Conservation (phyloP, 768 basidiomycete genomes). For the Rhizopogon vesiculosus region DNA sequence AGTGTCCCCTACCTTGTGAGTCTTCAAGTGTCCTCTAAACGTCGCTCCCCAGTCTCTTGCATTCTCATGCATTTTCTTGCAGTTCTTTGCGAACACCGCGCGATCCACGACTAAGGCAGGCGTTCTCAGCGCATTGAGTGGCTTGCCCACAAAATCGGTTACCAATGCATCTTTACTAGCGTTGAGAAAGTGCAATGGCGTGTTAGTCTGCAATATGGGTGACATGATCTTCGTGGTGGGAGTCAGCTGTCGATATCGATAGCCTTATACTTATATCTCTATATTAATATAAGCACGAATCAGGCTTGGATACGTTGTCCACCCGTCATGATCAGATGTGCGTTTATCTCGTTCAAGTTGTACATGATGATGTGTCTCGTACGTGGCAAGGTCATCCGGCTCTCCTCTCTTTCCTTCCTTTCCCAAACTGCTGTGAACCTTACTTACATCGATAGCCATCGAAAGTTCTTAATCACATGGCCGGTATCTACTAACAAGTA, state of each 20-base stretch:
- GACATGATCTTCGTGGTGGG: slow-evolving; percentile 14
- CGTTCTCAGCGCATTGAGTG: slow-evolving; percentile 57
- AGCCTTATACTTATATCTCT: background rate
- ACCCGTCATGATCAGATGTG: background rate
- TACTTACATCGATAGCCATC: background rate
- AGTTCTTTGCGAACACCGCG: slow-evolving; percentile 66
- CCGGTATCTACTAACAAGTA: background rate
- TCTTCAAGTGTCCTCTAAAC: slow-evolving; percentile 84
- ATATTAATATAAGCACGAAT: background rate
- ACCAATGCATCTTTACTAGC: slow-evolving; percentile 48
- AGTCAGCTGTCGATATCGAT: background rate
- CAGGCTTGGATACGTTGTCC: background rate
- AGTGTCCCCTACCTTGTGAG: slow-evolving; percentile 57
- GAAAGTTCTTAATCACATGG: background rate
- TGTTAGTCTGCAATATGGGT: slow-evolving; percentile 37
- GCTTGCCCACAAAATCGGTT: slow-evolving; percentile 52
- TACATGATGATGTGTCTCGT: background rate
- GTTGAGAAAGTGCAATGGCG: slow-evolving; percentile 34
- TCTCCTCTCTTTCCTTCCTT: background rate
- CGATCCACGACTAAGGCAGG: slow-evolving; percentile 80
- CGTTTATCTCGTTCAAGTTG: background rate
- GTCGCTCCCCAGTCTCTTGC: slow-evolving; percentile 61
- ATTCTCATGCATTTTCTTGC: slow-evolving; percentile 64
- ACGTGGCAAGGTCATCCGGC: background rate
- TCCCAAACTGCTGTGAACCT: too few relatives aligned